Evolutionary conservation across 2,329 filamentous ascomycete species (phyloP), one percentile per base, ranked within the genome.

Genomic region (Pyricularia grisea): DNA sequence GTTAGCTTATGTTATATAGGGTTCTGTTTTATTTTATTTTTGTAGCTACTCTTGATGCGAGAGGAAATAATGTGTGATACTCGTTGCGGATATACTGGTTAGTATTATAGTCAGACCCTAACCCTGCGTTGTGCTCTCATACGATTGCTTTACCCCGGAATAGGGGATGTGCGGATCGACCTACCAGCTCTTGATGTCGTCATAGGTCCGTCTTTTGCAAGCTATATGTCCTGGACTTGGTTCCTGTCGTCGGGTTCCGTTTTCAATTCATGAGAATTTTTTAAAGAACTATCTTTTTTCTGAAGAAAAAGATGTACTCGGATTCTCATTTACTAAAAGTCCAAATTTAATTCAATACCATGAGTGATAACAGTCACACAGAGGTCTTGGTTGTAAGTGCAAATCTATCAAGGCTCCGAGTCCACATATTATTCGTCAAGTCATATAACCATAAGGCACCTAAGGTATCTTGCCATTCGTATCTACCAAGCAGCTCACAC

Each of bases 371-470:
- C 30, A 70, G 69, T 4, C 69, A 72, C 28, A 68, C 65, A 12
- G 69, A 72, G 65, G 69, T 72, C 33, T 23, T 72, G n/a, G 67
- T 70, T 63, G 71, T 72, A 36, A 58, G 71, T 68, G 42, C 28
- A 20, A 2, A 2, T 28, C 50, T 20, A 63, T 12, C 23, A n/a
- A 28, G 28, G n/a, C 27, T 14, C 27, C n/a, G 11, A 4, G n/a
- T 55, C 42, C 42, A 3, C 20, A 61, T 17, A 14, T 61, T 10
- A 61, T 61, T n/a, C n/a, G 27, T 9, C 50, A 36, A 17, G 12
- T 17, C 33, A n/a, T 25, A 7, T 14, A 4, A 4, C 17, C 9
- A 25, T 4, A 12, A 27, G 27, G 27, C 27, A 27, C 27, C 27
- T 27, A 27, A 27, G 27, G 27, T 36, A 14, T 27, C 30, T 9